Evolutionary conservation across 805 yeast species (phyloP), one percentile per base, ranked within the genome.

Genomic region (Metschnikowia kunwiensis): DNA sequence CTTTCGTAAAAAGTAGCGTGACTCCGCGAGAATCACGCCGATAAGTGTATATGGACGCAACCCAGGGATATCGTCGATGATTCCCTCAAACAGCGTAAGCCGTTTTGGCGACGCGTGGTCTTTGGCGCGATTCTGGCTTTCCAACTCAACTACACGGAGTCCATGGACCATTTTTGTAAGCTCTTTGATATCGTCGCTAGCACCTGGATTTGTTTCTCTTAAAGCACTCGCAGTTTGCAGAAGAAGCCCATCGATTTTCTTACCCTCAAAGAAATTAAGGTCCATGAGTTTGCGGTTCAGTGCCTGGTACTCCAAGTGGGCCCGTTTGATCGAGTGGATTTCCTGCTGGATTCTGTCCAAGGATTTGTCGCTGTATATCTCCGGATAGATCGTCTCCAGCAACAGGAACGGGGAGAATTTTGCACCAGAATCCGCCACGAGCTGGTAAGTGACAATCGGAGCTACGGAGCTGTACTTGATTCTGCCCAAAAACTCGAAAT

Each of bases 181-280:
- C 5, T 30, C 24, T 4, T 32, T 40, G 5, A 66, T 41, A 19
- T 52, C 54, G 1, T 47, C 48, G 6, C 40, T 31, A 8, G 67
- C 41, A 5, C 37, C 40, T 7, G 30, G 11, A 23, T 55, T 44
- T 20, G 50, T 60, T 1, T 43, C 38, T 12, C 36, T 33, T 7
- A 63, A 31, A 34, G 54, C 49, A 4, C 43, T 36, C 5, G 52
- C 46, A 1, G 63, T 38, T 9, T 51, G 53, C 18, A 42, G 42
- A 18, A 68, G 42, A 17, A 67, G 46, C 1, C 47, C 42, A 24
- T 50, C 56, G 16, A 67, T 53, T 14, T 53, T 51, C 44, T 65
- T 66, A 1, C 74, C 74, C 44, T 64, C 69, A 40, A 66, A 67
- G 19, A 66, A 57, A 43, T 52, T 65, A 27, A 56, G 41, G 5